These are phyloP conservation scores for Ceratocystis ficicola DNA, from an alignment of 2,329 filamentous ascomycete genomes.

Conservation along the genomic window DNA sequence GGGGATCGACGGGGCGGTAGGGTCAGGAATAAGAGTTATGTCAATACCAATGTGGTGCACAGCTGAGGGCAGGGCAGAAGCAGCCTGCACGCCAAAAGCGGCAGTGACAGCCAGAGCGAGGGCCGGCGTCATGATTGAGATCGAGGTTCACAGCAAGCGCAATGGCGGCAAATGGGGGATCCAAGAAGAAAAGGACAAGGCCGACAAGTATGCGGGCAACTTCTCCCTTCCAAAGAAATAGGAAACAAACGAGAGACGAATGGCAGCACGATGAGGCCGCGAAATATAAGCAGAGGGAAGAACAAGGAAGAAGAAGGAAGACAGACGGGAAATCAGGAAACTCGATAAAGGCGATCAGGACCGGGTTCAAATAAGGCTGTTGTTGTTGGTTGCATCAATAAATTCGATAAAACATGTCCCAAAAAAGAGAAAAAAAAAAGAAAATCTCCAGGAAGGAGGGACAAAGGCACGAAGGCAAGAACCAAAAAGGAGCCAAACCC, in stretches of 20 bases:
- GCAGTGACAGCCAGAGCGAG: constrained; percentile 14
- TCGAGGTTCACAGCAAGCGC: background rate
- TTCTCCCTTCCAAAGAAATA: background rate
- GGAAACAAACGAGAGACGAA: background rate
- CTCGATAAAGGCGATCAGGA: background rate
- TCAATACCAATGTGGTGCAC: constrained; percentile 19
- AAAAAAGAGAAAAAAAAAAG: background rate
- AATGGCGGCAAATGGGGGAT: background rate
- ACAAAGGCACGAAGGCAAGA: background rate
- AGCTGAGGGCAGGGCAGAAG: constrained; percentile 10
- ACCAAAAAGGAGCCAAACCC: background rate
- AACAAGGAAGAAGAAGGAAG: constrained; percentile 6
- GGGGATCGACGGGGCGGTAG: background rate
- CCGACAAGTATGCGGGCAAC: background rate
- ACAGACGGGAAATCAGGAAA: background rate
- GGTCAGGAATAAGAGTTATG: constrained; percentile 17
- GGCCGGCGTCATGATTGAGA: constrained; percentile 13
- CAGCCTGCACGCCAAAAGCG: constrained; percentile 13
- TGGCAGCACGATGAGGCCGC: background rate
- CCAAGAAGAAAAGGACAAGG: background rate
- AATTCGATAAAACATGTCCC: background rate
- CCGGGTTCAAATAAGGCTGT: constrained; percentile 1
- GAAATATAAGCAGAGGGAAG: background rate
- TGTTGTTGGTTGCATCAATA: background rate
- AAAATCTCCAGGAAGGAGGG: background rate